These are phyloP conservation scores for Fusarium chaquense DNA, from an alignment of 2,329 filamentous ascomycete species.

Conservation along the genomic window DNA sequence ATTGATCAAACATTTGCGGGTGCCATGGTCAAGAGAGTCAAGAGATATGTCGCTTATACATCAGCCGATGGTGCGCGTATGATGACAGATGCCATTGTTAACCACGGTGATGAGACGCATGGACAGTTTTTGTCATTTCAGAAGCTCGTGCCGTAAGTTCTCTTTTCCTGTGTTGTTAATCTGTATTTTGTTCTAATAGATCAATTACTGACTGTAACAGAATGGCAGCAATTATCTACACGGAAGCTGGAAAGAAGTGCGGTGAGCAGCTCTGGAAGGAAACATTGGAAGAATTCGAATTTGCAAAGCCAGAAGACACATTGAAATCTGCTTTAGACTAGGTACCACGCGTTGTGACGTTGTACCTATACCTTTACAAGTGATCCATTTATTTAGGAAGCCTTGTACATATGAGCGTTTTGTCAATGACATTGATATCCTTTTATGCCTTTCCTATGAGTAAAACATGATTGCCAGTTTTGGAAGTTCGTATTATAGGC, in stretches of 20 bases:
- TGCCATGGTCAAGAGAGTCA: conserved; percentile 5
- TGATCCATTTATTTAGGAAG: too few relatives aligned
- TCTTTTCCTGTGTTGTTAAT: too few relatives aligned
- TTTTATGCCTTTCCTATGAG: too few relatives aligned
- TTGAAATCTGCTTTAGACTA: background rate
- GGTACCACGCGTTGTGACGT: too few relatives aligned
- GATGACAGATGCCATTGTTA: conserved; percentile 30
- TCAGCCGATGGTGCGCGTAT: background rate
- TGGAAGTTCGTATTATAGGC: too few relatives aligned
- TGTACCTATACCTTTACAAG: too few relatives aligned
- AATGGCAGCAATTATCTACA: background rate
- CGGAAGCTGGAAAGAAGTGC: background rate
- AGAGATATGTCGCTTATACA: background rate
- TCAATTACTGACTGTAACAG: background rate
- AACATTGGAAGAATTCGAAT: background rate
- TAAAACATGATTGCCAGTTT: too few relatives aligned
- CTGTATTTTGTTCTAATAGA: too few relatives aligned
- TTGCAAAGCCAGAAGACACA: background rate
- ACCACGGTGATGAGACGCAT: conserved; percentile 9
- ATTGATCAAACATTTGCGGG: conserved; percentile 15
- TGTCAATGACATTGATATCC: too few relatives aligned
- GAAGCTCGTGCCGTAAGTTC: background rate
- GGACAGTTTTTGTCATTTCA: background rate
- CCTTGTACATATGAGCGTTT: too few relatives aligned
- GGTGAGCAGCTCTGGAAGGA: background rate